These are phyloP conservation scores for Avena eriantha DNA, from an alignment of 176 grass and related monocot species.

Conservation along the genomic window DNA sequence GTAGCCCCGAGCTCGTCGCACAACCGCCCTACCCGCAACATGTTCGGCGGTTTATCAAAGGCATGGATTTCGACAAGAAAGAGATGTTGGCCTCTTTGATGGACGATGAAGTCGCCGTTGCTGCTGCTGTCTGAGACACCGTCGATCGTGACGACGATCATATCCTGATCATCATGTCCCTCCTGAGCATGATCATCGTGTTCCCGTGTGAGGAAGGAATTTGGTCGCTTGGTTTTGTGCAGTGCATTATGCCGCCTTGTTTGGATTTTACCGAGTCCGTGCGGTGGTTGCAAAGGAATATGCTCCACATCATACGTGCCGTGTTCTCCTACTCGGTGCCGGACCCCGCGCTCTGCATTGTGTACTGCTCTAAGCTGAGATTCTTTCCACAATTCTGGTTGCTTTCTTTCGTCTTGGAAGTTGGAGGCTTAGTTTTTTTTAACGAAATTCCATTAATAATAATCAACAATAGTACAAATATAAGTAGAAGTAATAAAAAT, in stretches of 20 bases:
- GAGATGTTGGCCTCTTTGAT: too few relatives aligned
- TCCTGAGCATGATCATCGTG: neutral
- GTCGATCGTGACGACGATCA: too few relatives aligned
- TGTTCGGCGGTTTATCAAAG: too few relatives aligned
- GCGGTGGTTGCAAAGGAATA: conserved; percentile 34
- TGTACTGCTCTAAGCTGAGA: conserved; percentile 36
- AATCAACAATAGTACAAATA: too few relatives aligned
- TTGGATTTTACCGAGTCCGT: conserved; percentile 45
- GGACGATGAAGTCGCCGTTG: too few relatives aligned
- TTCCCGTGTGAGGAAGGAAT: conserved; percentile 43
- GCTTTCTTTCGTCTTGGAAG: conserved; percentile 8
- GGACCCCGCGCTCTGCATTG: conserved; percentile 6
- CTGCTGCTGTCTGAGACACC: too few relatives aligned
- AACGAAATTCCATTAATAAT: too few relatives aligned
- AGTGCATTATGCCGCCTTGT: conserved; percentile 12
- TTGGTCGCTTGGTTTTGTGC: conserved; percentile 39
- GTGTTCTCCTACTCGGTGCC: neutral
- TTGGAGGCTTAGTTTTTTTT: neutral
- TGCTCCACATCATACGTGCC: neutral
- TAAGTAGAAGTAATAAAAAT: too few relatives aligned
- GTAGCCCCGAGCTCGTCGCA: too few relatives aligned
- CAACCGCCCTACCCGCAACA: too few relatives aligned
- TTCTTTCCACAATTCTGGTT: conserved; percentile 38
- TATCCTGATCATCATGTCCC: too few relatives aligned
- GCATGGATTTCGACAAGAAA: too few relatives aligned